These are phyloP conservation scores for Cercospora berteroae DNA, from an alignment of 2,329 filamentous ascomycete species.

Conservation along the genomic window DNA sequence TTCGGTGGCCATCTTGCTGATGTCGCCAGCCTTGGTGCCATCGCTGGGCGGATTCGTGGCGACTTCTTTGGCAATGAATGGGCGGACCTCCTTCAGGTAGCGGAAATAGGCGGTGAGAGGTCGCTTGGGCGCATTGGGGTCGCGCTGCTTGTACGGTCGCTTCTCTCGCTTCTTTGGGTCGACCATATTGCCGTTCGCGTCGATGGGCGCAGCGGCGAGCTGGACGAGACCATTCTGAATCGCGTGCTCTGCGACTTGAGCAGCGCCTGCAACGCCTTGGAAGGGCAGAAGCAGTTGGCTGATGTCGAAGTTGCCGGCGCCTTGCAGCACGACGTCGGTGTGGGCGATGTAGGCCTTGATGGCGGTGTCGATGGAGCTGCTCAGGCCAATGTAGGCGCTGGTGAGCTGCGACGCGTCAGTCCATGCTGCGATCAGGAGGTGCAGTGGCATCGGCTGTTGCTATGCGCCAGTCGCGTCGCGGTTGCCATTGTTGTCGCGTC, in stretches of 20 bases:
- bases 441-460: slow-evolving; percentile 3
- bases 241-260: slow-evolving; percentile 25
- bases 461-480: slow-evolving; percentile 1
- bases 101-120: slow-evolving; percentile 93
- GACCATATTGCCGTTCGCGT: slow-evolving; percentile 13
- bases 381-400: slow-evolving; percentile 73
- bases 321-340: slow-evolving; percentile 75
- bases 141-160: slow-evolving; percentile 53
- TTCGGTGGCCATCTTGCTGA: slow-evolving; percentile 81
- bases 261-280: slow-evolving; percentile 26
- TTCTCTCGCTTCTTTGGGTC: slow-evolving; percentile 35
- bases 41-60: slow-evolving; percentile 55
- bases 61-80: slow-evolving; percentile 68
- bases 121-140: slow-evolving; percentile 92
- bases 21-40: slow-evolving; percentile 77
- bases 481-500: neutral
- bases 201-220: slow-evolving; percentile 3
- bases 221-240: slow-evolving; percentile 21
- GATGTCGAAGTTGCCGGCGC: slow-evolving; percentile 36
- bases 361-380: slow-evolving; percentile 75
- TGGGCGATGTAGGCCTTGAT: slow-evolving; percentile 83
- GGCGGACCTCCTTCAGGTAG: slow-evolving; percentile 84
- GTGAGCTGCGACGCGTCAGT: slow-evolving; percentile 58
- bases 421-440: neutral
- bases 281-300: slow-evolving; percentile 34